Conservation (phyloP, 1,284 basidiomycete genomes). For the Peniophora sp. region DNA sequence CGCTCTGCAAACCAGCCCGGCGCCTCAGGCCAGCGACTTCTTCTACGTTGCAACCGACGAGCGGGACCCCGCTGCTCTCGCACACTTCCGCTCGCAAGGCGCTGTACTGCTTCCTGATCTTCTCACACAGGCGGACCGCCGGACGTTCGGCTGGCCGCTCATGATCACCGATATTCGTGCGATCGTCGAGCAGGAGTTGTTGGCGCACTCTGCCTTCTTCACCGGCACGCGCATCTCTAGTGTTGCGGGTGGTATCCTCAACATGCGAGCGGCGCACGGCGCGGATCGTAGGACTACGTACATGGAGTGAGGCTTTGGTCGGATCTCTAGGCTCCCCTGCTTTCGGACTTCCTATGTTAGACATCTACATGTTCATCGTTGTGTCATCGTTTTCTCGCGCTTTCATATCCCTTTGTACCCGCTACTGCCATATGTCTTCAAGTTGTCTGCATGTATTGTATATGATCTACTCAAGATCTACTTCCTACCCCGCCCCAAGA, state of each 20-base stretch:
- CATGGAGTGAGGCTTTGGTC: conserved; percentile 11
- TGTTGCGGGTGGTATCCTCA: conserved; percentile 33
- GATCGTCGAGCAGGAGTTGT: conserved; percentile 34
- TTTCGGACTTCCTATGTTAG: too few relatives aligned
- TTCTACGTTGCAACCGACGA: conserved; percentile 45
- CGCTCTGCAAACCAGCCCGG: neutral
- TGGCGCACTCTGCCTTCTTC: conserved; percentile 32
- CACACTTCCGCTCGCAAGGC: conserved; percentile 25
- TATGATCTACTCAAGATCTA: too few relatives aligned
- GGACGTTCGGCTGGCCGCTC: conserved; percentile 32
- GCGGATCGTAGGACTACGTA: conserved; percentile 28
- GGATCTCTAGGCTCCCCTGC: too few relatives aligned
- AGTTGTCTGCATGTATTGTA: too few relatives aligned
- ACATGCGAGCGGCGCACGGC: conserved; percentile 30
- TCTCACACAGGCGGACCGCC: conserved; percentile 30
- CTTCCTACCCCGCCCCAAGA: too few relatives aligned
- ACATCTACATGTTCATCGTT: too few relatives aligned
- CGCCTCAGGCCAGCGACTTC: conserved; percentile 7
- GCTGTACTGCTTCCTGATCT: conserved; percentile 36
- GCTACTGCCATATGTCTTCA: too few relatives aligned
- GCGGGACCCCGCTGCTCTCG: conserved; percentile 24
- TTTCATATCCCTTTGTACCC: too few relatives aligned
- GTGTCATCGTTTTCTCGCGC: too few relatives aligned
- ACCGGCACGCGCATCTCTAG: conserved; percentile 36
- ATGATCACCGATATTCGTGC: conserved; percentile 36